Evolutionary conservation across 352 stramenopile species (phyloP).

Genomic region (Globisporangium lucens): DNA sequence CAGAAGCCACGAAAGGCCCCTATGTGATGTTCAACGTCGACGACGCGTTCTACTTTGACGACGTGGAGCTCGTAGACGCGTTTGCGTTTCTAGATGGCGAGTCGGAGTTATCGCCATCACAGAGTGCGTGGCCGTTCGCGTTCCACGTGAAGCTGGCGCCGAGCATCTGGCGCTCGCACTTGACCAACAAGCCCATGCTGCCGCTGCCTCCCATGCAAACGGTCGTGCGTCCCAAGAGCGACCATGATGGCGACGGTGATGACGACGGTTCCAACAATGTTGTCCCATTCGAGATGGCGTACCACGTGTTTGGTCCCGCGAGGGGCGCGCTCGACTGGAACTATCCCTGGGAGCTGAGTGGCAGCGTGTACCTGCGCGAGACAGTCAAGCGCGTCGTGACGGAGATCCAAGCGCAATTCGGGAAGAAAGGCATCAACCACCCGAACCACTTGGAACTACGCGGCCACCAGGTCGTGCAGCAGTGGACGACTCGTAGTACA

Average conservation of each 20-base stretch:
- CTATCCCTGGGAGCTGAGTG: constrained; percentile 87
- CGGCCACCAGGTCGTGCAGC: constrained; percentile 44
- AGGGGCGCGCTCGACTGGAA: constrained; percentile 64
- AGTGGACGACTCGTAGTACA: constrained; percentile 7
- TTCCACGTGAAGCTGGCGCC: constrained; percentile 78
- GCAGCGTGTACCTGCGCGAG: constrained; percentile 58
- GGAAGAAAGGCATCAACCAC: constrained; percentile 35
- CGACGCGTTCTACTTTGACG: constrained; percentile 58
- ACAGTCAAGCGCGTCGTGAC: constrained; percentile 33
- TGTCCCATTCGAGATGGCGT: constrained; percentile 13
- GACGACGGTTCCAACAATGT: not conserved
- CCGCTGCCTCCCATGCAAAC: constrained; percentile 34
- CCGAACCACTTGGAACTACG: constrained; percentile 66
- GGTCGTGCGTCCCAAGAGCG: not conserved
- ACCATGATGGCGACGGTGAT: no score
- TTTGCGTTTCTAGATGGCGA: constrained; percentile 17
- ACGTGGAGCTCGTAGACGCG: constrained; percentile 38
- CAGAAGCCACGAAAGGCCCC: not conserved
- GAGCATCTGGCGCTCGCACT: constrained; percentile 74
- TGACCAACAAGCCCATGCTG: constrained; percentile 49
- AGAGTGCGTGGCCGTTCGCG: constrained; percentile 34
- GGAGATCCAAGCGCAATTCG: constrained; percentile 27
- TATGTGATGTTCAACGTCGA: constrained; percentile 55
- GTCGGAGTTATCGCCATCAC: not conserved
- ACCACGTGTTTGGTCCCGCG: constrained; percentile 45